Evolutionary conservation across 2,329 filamentous ascomycete genomes (phyloP), one percentile per base, ranked within the genome.

Genomic region (Fusarium xylarioides): DNA sequence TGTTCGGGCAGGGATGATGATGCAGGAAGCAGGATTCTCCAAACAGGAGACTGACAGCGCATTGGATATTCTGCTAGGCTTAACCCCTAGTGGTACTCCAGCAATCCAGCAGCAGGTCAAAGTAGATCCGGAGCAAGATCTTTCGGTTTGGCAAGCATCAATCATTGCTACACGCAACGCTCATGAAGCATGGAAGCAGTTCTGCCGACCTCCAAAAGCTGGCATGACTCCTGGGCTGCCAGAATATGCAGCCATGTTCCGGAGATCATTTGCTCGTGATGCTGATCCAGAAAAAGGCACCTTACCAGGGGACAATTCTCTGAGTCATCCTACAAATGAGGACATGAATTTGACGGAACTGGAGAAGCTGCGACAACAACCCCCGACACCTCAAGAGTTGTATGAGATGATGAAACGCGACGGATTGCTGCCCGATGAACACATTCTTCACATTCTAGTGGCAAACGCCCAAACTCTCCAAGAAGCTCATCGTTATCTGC

Each of bases 191-290:
- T 92, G 90, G 90, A 83, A 82, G 10, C 80, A 83, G 47, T 86
- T 88, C 65, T 82, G 82, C 64, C 77, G 77, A 66, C 83, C 83
- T 2, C 83, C 82, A 4, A 66, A 68, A 42, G 66, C 76, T 30
- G 81, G 74, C 19, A 72, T 80, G 63, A 75, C 74, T 34, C 85
- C 86, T 6, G 82, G 81, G 7, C 64, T 76, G 9, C 73, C 81
- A 19, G 86, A 91, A 53, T 92, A 91, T 74, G 83, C 84, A 12
- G 87, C 88, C 63, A 89, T 92, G 88, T 89, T 91, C 70, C 78
- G 85, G 60, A 91, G 91, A 75, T 82, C 91, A 4, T 79, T 84
- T 23, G 75, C 79, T 21, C 76, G 78, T 38, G 77, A 81, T 50
- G 79, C 71, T 19, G 74, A 78, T n/a, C 47, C 72, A 9, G 54